Evolutionary conservation across 2,329 filamentous ascomycete genomes (phyloP), one percentile per base, ranked within the genome.

Genomic region (Monilinia polystroma): DNA sequence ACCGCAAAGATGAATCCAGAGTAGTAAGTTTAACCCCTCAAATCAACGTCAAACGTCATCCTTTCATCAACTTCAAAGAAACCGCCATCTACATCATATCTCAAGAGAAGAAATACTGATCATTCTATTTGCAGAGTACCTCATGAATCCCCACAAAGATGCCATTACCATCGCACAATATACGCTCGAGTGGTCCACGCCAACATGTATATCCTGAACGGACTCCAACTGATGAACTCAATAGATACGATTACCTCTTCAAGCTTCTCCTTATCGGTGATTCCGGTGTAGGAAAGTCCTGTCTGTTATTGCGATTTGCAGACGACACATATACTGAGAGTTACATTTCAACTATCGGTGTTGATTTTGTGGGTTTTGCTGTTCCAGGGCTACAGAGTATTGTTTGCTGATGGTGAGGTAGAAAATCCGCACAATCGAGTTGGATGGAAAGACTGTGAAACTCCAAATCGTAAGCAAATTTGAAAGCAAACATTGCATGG

Each of bases 261-360:
- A 99, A 99, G 89, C 93, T 99, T 74, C 92, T 99, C 82, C 94
- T 99, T 85, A 99, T 99, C 88, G 95, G 95, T 82, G 95, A 99
- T 81, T 99, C 95, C 80, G 95, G 95, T 88, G 95, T 99, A 78
- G 95, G 95, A 90, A 99, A 99, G 90, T 99, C 95, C 78, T 99
- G 95, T 83, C 81, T 99, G 83, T 86, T 99, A 75, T 86, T 99
- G 79, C 93, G 95, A 84, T 99, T 99, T 79, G 95, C 95, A 78
- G 95, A 97, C 79, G 93, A 97, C 78, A 98, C 95, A 80, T 99
- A 98, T 85, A 99, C 95, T 70, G 95, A 98, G 84, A 96, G 92
- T 80, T 99, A 98, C 85, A 99, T 99, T 83, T 98, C 95, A 72
- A 99, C 95, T 75, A 99, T 99, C 81, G 95, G 95, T 80, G 95